phyloP scores from a whole-genome alignment of 768 basidiomycete species.

The Suillus sp. region DNA sequence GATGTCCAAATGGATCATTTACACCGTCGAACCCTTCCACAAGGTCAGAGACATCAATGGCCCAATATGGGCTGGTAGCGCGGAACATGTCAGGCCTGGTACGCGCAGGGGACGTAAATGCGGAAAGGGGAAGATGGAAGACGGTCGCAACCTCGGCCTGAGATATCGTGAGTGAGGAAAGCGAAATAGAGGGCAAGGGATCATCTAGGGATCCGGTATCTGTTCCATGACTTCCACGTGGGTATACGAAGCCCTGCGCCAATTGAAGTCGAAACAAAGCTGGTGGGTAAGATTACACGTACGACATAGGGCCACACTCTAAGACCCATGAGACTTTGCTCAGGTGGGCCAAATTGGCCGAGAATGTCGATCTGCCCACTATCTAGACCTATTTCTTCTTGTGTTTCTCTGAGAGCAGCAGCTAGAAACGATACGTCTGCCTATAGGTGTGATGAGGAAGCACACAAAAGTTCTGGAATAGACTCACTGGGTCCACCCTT shows the following conservation, averaged over 20 bases:
- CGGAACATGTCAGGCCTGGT: not conserved
- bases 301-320: not conserved
- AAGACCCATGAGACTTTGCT: slow-evolving; percentile 29
- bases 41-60: not conserved
- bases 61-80: not conserved
- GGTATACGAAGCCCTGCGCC: not conserved
- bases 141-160: not conserved
- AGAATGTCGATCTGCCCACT: slow-evolving; percentile 55
- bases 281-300: not conserved
- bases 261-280: not conserved
- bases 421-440: not conserved
- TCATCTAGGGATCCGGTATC: not conserved
- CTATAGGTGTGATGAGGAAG: not conserved
- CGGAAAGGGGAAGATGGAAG: slow-evolving; percentile 2
- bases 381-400: not conserved
- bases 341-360: slow-evolving; percentile 64
- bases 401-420: slow-evolving; percentile 1
- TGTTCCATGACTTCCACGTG: not conserved
- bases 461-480: not conserved
- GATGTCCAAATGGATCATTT: not conserved
- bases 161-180: not conserved
- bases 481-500: slow-evolving; percentile 55
- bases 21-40: not conserved
- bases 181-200: not conserved
- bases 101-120: not conserved